phyloP scores from a whole-genome alignment of 257 asterid genomes.

The Catharanthus roseus region DNA sequence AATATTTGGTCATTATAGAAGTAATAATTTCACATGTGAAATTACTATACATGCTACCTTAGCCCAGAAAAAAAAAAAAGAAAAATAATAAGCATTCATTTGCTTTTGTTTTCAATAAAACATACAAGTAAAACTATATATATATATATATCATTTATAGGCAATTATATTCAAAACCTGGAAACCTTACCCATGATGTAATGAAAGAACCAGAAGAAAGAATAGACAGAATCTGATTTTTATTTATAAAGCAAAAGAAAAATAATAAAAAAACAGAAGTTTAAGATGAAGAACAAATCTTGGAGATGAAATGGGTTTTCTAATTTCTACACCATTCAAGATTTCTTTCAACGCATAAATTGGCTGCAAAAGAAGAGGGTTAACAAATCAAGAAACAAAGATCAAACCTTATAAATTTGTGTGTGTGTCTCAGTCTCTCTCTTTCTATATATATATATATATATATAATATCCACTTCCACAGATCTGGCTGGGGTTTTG shows the following conservation, averaged over 20 bases:
- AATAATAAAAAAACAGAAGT: no score
- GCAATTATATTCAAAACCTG: background rate
- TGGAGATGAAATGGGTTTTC: no score
- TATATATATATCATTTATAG: background rate
- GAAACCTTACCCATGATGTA: background rate
- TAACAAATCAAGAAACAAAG: constrained; percentile 8
- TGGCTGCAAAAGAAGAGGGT: background rate
- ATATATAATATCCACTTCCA: constrained; percentile 7
- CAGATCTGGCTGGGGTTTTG: constrained; percentile 16
- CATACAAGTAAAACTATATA: no score
- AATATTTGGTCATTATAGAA: constrained; percentile 5
- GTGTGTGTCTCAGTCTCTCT: no score
- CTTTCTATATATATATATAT: no score
- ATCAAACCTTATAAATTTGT: constrained; percentile 22
- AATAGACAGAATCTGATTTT: no score
- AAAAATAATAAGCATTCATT: background rate
- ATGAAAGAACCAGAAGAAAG: no score
- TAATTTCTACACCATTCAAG: background rate
- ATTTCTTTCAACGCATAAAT: background rate
- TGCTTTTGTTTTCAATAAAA: background rate
- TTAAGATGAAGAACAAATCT: no score
- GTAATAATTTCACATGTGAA: constrained; percentile 9
- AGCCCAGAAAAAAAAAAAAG: no score
- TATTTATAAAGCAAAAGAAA: no score
- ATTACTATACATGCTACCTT: no score